Conservation (phyloP, 2,329 filamentous ascomycete genomes). For the Aspergillus cejpii region DNA sequence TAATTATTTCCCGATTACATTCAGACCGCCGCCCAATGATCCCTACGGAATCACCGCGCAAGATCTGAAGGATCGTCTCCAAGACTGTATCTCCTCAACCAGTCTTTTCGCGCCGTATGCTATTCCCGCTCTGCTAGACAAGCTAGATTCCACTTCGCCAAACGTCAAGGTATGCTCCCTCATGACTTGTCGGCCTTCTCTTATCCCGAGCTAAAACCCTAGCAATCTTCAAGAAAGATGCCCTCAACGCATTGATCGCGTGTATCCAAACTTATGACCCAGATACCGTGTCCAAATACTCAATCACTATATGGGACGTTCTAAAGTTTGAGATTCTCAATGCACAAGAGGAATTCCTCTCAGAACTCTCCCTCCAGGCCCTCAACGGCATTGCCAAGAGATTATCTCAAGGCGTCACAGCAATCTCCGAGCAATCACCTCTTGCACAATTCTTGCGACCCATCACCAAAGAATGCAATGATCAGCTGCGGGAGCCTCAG, state of each 20-base stretch:
- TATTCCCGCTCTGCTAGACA: slow-evolving; percentile 61
- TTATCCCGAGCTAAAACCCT: slow-evolving; percentile 9
- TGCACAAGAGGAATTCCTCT: slow-evolving; percentile 59
- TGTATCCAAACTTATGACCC: slow-evolving; percentile 56
- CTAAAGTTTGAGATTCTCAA: slow-evolving; percentile 64
- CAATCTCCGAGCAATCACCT: slow-evolving; percentile 37
- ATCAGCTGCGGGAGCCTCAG: slow-evolving; percentile 61
- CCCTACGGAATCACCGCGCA: slow-evolving; percentile 64
- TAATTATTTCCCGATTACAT: slow-evolving; percentile 67
- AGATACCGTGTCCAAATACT: slow-evolving; percentile 55
- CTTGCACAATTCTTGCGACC: slow-evolving; percentile 53
- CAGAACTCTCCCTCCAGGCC: slow-evolving; percentile 52
- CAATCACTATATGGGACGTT: slow-evolving; percentile 60
- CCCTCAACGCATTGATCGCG: slow-evolving; percentile 55
- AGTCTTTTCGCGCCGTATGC: slow-evolving; percentile 58
- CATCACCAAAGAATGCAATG: slow-evolving; percentile 60
- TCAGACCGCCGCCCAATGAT: slow-evolving; percentile 62
- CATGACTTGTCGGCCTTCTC: not conserved
- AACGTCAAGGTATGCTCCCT: slow-evolving; percentile 53
- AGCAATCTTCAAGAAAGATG: slow-evolving; percentile 48
- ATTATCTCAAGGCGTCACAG: slow-evolving; percentile 43
- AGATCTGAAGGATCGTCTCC: slow-evolving; percentile 57
- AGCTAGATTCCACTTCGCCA: slow-evolving; percentile 61
- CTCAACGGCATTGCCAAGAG: slow-evolving; percentile 51
- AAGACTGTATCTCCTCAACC: slow-evolving; percentile 58